Conservation (phyloP, 371 early-diverging fungal genomes). For the Chytridium lagenaria region DNA sequence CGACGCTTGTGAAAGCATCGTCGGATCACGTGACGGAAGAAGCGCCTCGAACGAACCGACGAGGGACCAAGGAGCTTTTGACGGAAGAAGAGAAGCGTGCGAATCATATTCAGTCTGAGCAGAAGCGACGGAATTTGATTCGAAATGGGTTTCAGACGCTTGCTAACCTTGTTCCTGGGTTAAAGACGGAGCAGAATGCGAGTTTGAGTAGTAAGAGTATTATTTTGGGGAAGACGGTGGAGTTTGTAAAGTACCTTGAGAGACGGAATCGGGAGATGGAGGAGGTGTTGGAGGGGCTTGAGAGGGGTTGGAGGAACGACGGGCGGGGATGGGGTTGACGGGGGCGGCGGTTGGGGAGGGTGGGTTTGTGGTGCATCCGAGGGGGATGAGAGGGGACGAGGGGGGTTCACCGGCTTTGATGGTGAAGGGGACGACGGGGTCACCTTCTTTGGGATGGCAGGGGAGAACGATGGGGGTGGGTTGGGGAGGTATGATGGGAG, state of each 20-base stretch:
- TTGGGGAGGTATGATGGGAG: too few species aligned
- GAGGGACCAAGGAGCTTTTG: slow-evolving; percentile 59
- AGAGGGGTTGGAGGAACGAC: slow-evolving; percentile 21
- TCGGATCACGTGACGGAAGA: too few species aligned
- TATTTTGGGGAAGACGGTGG: slow-evolving; percentile 39
- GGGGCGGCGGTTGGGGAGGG: slow-evolving; percentile 18
- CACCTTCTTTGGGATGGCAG: too few species aligned
- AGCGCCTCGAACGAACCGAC: too few species aligned
- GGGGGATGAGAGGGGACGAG: too few species aligned
- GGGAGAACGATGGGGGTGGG: too few species aligned
- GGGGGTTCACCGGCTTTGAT: too few species aligned
- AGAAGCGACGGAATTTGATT: slow-evolving; percentile 86
- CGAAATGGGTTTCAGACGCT: slow-evolving; percentile 79
- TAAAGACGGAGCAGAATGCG: slow-evolving; percentile 12
- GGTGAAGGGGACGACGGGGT: too few species aligned
- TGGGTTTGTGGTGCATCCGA: slow-evolving; percentile 7
- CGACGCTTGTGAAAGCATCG: too few species aligned
- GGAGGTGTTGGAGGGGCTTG: too few species aligned
- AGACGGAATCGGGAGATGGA: slow-evolving; percentile 26
- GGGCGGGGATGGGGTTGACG: not conserved
- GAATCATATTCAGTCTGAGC: slow-evolving; percentile 94
- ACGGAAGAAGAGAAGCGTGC: slow-evolving; percentile 93
- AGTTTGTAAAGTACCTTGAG: slow-evolving; percentile 35
- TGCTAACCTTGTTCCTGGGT: slow-evolving; percentile 73
- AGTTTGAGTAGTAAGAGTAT: slow-evolving; percentile 34